phyloP scores from a whole-genome alignment of 2,329 filamentous ascomycete genomes.

The Fusarium haematococcum region DNA sequence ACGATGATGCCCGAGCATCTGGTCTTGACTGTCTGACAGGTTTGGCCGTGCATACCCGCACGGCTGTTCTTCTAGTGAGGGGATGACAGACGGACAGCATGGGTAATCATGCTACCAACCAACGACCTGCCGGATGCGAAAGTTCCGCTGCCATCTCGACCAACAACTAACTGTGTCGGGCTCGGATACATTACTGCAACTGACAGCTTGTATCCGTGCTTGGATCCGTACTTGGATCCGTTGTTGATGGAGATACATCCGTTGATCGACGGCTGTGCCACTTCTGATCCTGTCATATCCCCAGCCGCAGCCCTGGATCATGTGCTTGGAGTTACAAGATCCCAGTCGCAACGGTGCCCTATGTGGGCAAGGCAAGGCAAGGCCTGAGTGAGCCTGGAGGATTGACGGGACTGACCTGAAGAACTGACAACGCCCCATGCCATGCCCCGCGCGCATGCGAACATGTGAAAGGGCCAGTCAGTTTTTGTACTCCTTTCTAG shows the following conservation, averaged over 20 bases:
- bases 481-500: background rate
- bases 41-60: background rate
- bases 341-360: conserved; percentile 2
- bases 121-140: conserved; percentile 29
- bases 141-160: conserved; percentile 5
- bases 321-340: conserved; percentile 12
- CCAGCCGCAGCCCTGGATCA: conserved; percentile 15
- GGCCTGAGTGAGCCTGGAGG: background rate
- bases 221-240: background rate
- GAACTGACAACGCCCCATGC: background rate
- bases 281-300: conserved; percentile 13
- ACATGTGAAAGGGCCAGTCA: conserved; percentile 28
- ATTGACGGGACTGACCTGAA: background rate
- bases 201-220: conserved; percentile 3
- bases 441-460: background rate
- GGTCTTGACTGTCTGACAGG: background rate
- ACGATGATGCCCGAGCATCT: background rate
- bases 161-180: conserved; percentile 13
- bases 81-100: background rate
- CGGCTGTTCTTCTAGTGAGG: background rate
- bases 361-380: background rate
- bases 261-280: conserved; percentile 36
- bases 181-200: conserved; percentile 7
- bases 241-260: conserved; percentile 11
- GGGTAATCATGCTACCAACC: conserved; percentile 5